Conservation (phyloP, 1,139 yeast genomes). For the Diutina mesorugosa region DNA sequence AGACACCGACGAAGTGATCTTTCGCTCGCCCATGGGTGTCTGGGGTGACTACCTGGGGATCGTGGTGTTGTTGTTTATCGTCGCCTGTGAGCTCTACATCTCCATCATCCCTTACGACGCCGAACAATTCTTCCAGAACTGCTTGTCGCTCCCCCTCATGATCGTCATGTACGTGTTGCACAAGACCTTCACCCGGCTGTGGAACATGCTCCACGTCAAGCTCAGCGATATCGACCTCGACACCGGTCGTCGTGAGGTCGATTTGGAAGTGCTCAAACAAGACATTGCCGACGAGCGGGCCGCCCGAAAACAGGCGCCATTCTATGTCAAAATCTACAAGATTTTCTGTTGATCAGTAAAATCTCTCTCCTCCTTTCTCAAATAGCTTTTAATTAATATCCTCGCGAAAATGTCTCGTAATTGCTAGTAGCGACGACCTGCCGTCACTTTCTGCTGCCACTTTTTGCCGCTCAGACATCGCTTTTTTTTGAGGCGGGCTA, state of each 20-base stretch:
- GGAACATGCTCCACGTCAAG: constrained; percentile 17
- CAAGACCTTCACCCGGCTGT: constrained; percentile 16
- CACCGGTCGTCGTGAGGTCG: constrained; percentile 36
- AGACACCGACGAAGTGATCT: constrained; percentile 31
- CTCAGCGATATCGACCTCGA: constrained; percentile 34
- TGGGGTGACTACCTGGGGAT: constrained; percentile 35
- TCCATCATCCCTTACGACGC: constrained; percentile 32
- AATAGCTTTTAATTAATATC: background rate
- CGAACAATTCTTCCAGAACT: constrained; percentile 29
- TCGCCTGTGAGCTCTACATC: constrained; percentile 35
- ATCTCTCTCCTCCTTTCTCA: too few species aligned
- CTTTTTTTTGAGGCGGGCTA: too few species aligned
- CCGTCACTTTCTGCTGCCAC: too few species aligned
- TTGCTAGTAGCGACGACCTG: background rate
- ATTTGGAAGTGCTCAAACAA: constrained; percentile 30
- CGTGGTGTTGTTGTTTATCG: constrained; percentile 23
- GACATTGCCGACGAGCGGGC: constrained; percentile 31
- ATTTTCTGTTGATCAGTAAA: constrained; percentile 13
- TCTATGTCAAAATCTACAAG: constrained; percentile 20
- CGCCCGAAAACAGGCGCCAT: constrained; percentile 14
- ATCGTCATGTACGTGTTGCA: constrained; percentile 12
- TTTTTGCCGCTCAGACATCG: too few species aligned
- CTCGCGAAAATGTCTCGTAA: background rate
- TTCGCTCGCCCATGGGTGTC: constrained; percentile 33
- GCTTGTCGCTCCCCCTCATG: constrained; percentile 37